Evolutionary conservation across 2,329 filamentous ascomycete genomes (phyloP).

Genomic region (Colletotrichum theobromicola): DNA sequence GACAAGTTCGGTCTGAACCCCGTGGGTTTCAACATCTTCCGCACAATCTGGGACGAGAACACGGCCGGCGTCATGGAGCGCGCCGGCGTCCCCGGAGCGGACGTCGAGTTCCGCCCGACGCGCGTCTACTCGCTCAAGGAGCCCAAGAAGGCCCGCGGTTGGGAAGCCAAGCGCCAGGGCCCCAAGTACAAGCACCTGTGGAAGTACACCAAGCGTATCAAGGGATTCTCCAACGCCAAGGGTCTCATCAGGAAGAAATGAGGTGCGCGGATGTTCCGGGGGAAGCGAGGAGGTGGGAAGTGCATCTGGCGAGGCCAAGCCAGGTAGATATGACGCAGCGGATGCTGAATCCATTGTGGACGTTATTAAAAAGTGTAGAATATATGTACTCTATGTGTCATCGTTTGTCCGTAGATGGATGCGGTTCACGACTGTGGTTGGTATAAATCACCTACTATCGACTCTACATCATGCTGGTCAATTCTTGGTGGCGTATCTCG

Average conservation of each 20-base stretch:
- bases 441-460: conserved; percentile 18
- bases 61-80: conserved; percentile 88
- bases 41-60: conserved; percentile 86
- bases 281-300: background rate
- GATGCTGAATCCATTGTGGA: background rate
- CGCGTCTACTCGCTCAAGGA: conserved; percentile 73
- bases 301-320: background rate
- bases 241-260: conserved; percentile 43
- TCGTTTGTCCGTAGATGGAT: conserved; percentile 22
- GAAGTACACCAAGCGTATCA: conserved; percentile 69
- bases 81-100: conserved; percentile 74
- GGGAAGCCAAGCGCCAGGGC: conserved; percentile 70
- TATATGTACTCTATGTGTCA: conserved; percentile 25
- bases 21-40: conserved; percentile 87
- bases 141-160: conserved; percentile 65
- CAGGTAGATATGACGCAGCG: background rate
- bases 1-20: conserved; percentile 72
- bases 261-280: background rate
- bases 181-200: conserved; percentile 69
- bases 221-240: conserved; percentile 45
- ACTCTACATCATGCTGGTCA: background rate
- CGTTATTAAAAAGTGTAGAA: conserved; percentile 21
- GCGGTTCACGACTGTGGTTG: conserved; percentile 15
- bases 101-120: conserved; percentile 85
- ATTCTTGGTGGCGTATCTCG: background rate